Evolutionary conservation across 768 basidiomycete species (phyloP).

Genomic region (Agrocybe chaxingu): DNA sequence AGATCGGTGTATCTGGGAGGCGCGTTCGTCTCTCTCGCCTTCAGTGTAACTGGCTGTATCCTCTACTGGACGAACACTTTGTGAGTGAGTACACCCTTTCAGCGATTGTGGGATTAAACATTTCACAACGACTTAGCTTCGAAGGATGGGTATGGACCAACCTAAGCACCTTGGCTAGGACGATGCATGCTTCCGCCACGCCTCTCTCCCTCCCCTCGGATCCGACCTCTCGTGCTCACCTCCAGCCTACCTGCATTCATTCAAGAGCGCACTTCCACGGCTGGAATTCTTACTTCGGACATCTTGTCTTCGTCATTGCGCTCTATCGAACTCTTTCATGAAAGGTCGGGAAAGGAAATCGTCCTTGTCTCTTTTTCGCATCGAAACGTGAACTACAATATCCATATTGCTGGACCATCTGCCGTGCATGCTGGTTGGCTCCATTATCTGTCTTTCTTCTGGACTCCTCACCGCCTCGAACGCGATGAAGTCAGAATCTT

Average conservation of each 20-base stretch:
- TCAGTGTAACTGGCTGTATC: not conserved
- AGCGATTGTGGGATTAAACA: not conserved
- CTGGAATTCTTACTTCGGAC: not conserved
- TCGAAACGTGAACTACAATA: not conserved
- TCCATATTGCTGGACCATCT: not conserved
- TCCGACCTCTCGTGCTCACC: not conserved
- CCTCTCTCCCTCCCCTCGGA: not conserved
- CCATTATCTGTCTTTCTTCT: not conserved
- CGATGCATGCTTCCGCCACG: not conserved
- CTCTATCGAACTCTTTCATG: not conserved
- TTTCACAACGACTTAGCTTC: not conserved
- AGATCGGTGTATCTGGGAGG: not conserved
- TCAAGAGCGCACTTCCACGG: not conserved
- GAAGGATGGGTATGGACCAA: not conserved
- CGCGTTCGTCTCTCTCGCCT: not conserved
- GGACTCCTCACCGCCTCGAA: not conserved
- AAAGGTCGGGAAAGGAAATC: not conserved
- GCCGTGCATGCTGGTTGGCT: not conserved
- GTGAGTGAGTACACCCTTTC: not conserved
- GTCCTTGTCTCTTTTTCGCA: not conserved
- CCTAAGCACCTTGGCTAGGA: not conserved
- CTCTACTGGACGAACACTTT: not conserved
- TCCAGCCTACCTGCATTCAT: not conserved
- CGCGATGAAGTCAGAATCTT: not conserved
- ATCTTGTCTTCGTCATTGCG: not conserved